Percentiles rank a stretch among this genome's conserved stretches.
These are phyloP conservation scores for Aspergillus bertholletiae DNA, from an alignment of 495 filamentous ascomycete species.

Conservation along the genomic window DNA sequence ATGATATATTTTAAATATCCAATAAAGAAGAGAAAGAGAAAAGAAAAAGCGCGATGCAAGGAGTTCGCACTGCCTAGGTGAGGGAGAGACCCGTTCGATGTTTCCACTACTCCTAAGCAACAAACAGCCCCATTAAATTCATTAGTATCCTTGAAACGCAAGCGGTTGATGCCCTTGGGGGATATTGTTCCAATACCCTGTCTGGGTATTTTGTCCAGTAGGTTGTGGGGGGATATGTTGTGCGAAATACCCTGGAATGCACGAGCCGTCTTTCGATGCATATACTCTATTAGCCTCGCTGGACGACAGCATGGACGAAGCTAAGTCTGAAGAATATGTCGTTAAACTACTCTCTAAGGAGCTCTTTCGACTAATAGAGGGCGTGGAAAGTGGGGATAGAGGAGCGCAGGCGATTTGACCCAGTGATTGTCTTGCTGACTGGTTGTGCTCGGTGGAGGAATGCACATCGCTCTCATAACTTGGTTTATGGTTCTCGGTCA, in stretches of 20 bases:
- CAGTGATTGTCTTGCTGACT: constrained; percentile 7
- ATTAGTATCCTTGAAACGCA: constrained; percentile 13
- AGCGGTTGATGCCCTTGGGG: constrained; percentile 7
- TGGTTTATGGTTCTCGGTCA: constrained; percentile 15
- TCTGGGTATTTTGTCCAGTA: constrained; percentile 3
- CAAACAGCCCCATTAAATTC: neutral
- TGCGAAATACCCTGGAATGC: constrained; percentile 15
- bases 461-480: neutral
- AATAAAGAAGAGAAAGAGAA: too few species aligned
- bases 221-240: constrained; percentile 12
- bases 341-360: constrained; percentile 18
- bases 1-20: too few species aligned
- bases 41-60: too few species aligned
- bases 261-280: constrained; percentile 6
- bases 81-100: too few species aligned
- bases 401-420: constrained; percentile 5
- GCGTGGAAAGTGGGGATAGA: constrained; percentile 15
- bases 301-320: constrained; percentile 9
- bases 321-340: constrained; percentile 14
- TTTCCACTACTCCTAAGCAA: too few species aligned
- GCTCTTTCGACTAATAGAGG: constrained; percentile 15
- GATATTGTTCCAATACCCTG: constrained; percentile 13
- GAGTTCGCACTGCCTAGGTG: too few species aligned
- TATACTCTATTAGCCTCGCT: constrained; percentile 3
- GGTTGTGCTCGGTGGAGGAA: neutral